A percentile compares a stretch with the other conserved stretches of the same genome.
These are phyloP conservation scores for Eimeria necatrix DNA, from an alignment of 169 alveolate genomes.

Conservation along the genomic window DNA sequence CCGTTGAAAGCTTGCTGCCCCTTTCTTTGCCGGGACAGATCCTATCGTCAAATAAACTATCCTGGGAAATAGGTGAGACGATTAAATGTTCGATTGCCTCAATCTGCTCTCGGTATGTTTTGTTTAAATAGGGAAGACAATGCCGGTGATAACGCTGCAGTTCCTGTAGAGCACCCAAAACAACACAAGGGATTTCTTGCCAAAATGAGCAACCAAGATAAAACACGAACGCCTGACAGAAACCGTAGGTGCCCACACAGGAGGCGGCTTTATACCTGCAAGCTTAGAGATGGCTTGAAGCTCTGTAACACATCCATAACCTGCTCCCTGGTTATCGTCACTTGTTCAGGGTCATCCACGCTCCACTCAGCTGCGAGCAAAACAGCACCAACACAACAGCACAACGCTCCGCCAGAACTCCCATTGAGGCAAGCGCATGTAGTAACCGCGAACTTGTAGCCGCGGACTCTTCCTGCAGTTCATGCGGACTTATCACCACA, in stretches of 20 bases:
- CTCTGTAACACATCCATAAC: background rate
- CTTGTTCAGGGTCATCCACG: background rate
- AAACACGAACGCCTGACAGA: no score
- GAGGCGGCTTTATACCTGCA: conserved; percentile 28
- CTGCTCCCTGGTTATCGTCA: background rate
- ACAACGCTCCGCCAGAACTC: no score
- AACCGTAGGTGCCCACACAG: no score
- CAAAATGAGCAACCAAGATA: no score
- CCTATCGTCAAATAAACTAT: no score
- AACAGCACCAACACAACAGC: no score
- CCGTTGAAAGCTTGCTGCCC: background rate
- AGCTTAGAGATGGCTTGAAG: conserved; percentile 30
- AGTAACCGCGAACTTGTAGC: no score
- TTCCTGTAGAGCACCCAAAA: conserved; percentile 41
- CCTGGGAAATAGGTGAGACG: background rate
- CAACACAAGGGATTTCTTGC: no score
- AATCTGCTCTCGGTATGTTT: conserved; percentile 52
- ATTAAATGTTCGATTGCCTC: conserved; percentile 25
- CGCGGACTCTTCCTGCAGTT: background rate
- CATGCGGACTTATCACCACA: background rate
- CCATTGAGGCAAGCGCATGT: no score
- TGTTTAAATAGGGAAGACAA: conserved; percentile 52
- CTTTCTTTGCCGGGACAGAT: background rate
- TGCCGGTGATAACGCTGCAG: conserved; percentile 68
- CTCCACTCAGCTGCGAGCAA: background rate